Base-by-base conservation (phyloP, 331 rosid genomes). In the Acacia pycnantha region DNA sequence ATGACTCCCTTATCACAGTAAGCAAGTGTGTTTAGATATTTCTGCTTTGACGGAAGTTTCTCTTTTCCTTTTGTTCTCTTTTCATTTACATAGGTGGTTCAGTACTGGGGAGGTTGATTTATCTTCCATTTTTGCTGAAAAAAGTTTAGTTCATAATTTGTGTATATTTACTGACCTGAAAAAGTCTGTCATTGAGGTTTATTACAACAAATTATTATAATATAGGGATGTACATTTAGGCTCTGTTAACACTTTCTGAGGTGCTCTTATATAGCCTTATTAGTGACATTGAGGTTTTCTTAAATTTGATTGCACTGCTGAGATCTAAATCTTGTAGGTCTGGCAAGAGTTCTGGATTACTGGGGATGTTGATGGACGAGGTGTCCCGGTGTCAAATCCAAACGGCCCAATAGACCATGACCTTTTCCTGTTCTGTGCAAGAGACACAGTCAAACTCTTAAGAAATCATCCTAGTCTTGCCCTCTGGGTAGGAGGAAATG, bases 291-390 rank as follows among this genome's bases (percentile, higher is more conserved):
- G 71, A 61, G 75, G 76, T 61, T 74, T 83, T 67, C 33, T 54
- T 48, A 74, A 73, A 81, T 35, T 64, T 84, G 81, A 82, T 84
- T 77, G 29, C 72, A 54, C 26, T 81, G 56, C 22, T 67, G 78
- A 56, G 78, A 56, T 80, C 50, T 71, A 74, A 67, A 70, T 85
- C 58, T 81, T 88, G 77, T 77, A 93, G 98, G 98, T 94, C 70
- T 95, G 98, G 97, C 97, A 95, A 86, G 98, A 95, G 83, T 95
- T 95, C 88, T 95, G 97, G 98, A 95, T 95, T 77, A 95, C 98
- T 76, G 97, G 98, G 81, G 98, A 95, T 61, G 94, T 90, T 35
- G 98, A 93, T 61, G 97, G 98, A 76, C 97, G 97, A 21, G 98
- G 98, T 73, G 86, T 2, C 62, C 97, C 98, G 1, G 78, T 87